Conservation (phyloP, 495 filamentous ascomycete species). For the Annulohypoxylon stygium region DNA sequence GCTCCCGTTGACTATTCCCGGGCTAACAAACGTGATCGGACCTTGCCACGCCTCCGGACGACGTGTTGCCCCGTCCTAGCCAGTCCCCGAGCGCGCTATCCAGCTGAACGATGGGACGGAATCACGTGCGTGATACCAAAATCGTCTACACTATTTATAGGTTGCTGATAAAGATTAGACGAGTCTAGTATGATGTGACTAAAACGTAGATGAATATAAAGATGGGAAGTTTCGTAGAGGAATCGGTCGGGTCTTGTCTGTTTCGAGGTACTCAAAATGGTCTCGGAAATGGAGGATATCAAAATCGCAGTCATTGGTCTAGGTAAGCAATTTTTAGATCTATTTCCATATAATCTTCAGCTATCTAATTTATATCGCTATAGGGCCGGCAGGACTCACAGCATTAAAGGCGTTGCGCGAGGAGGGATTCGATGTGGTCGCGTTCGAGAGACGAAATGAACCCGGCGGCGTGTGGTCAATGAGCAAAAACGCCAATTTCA, state of each 20-base stretch:
- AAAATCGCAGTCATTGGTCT: slow-evolving; percentile 35
- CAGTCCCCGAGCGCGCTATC: neutral
- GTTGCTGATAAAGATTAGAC: neutral
- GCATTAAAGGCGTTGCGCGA: slow-evolving; percentile 40
- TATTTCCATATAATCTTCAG: neutral
- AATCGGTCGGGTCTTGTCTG: neutral
- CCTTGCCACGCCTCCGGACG: neutral
- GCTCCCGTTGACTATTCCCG: neutral
- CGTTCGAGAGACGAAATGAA: slow-evolving; percentile 40
- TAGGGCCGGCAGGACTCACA: slow-evolving; percentile 38
- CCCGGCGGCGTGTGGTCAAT: slow-evolving; percentile 45
- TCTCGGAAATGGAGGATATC: slow-evolving; percentile 21
- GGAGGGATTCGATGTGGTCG: slow-evolving; percentile 40
- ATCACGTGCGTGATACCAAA: slow-evolving; percentile 1
- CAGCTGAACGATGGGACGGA: neutral
- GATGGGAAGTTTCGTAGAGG: neutral
- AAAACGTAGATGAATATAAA: too few relatives aligned
- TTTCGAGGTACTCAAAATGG: neutral
- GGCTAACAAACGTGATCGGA: neutral
- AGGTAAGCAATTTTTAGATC: slow-evolving; percentile 9
- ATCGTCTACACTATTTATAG: neutral
- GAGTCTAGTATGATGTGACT: neutral
- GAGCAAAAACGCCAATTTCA: slow-evolving; percentile 14
- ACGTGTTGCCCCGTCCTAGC: neutral
- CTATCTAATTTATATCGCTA: slow-evolving; percentile 12